phyloP scores from a whole-genome alignment of 495 filamentous ascomycete species.

The Chaetomium fimeti region DNA sequence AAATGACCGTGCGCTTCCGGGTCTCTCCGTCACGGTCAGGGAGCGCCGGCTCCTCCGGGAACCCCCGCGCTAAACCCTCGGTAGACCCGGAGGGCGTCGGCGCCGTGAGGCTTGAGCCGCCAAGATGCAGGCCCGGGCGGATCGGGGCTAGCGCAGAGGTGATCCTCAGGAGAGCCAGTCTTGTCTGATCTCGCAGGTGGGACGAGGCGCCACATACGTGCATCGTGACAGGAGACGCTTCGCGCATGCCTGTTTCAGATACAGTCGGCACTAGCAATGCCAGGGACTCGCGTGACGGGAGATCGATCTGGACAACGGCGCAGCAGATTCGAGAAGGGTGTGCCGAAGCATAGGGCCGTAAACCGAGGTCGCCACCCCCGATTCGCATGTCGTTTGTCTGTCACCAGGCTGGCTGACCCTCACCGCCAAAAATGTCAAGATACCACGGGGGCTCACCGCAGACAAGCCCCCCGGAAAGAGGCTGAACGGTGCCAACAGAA shows the following conservation, averaged over 20 bases:
- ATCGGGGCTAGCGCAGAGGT: conserved; percentile 24
- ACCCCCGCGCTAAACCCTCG: conserved; percentile 5
- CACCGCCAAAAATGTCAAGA: not conserved
- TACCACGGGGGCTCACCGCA: not conserved
- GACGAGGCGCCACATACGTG: conserved; percentile 17
- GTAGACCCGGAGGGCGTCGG: conserved; percentile 14
- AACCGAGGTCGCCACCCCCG: not conserved
- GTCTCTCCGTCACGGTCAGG: conserved; percentile 8
- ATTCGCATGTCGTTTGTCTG: not conserved
- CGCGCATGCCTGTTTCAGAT: conserved; percentile 17
- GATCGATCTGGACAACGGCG: conserved; percentile 6
- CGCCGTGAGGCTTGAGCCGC: conserved; percentile 7
- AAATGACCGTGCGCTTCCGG: conserved; percentile 3
- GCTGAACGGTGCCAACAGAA: conserved; percentile 1
- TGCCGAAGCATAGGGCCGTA: conserved; percentile 18
- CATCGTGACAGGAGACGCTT: conserved; percentile 7
- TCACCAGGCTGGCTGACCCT: not conserved
- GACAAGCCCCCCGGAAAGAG: conserved; percentile 4
- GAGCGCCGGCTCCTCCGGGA: conserved; percentile 8
- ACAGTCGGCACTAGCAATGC: conserved; percentile 10
- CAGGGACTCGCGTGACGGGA: conserved; percentile 7
- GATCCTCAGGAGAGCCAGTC: conserved; percentile 13
- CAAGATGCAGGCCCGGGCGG: conserved; percentile 20
- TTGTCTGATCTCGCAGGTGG: not conserved
- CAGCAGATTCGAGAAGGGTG: conserved; percentile 11